Conservation (phyloP, 441 rosid species). For the Populus hybrid region DNA sequence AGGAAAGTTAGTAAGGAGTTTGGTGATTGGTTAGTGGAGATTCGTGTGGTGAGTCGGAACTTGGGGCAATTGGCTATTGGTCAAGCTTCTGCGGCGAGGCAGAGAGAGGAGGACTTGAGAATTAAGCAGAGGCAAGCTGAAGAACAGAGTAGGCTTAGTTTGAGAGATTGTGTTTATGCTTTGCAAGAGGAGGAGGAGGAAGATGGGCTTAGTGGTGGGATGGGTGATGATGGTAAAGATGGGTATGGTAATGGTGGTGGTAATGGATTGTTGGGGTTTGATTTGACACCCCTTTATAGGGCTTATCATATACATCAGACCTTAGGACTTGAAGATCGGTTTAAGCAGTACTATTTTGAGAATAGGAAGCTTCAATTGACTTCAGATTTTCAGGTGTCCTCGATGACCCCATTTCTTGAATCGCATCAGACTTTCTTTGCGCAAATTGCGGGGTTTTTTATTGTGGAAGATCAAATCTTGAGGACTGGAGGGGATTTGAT, state of each 20-base stretch:
- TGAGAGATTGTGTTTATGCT: slow-evolving; percentile 82
- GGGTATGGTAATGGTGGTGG: slow-evolving; percentile 38
- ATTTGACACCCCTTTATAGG: slow-evolving; percentile 81
- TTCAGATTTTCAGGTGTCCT: slow-evolving; percentile 93
- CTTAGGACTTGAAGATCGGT: slow-evolving; percentile 73
- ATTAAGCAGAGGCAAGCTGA: slow-evolving; percentile 95
- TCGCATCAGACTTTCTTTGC: slow-evolving; percentile 97
- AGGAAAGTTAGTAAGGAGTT: slow-evolving; percentile 82
- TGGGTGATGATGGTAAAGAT: slow-evolving; percentile 34
- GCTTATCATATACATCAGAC: slow-evolving; percentile 92
- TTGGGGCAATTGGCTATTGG: slow-evolving; percentile 94
- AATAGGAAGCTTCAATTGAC: slow-evolving; percentile 90
- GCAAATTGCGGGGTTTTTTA: slow-evolving; percentile 92
- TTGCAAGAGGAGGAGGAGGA: slow-evolving; percentile 80
- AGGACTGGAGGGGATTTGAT: slow-evolving; percentile 90
- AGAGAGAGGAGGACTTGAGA: slow-evolving; percentile 89
- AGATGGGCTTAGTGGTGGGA: slow-evolving; percentile 30
- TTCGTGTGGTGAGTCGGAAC: slow-evolving; percentile 90
- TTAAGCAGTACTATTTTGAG: slow-evolving; percentile 81
- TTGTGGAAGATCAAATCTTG: slow-evolving; percentile 81
- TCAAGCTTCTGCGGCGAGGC: slow-evolving; percentile 91
- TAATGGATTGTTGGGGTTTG: slow-evolving; percentile 55
- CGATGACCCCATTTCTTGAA: slow-evolving; percentile 94
- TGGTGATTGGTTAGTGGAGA: slow-evolving; percentile 97
- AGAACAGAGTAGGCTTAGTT: slow-evolving; percentile 88